Conservation (phyloP, 257 asterid species). For the Vinca minor region DNA sequence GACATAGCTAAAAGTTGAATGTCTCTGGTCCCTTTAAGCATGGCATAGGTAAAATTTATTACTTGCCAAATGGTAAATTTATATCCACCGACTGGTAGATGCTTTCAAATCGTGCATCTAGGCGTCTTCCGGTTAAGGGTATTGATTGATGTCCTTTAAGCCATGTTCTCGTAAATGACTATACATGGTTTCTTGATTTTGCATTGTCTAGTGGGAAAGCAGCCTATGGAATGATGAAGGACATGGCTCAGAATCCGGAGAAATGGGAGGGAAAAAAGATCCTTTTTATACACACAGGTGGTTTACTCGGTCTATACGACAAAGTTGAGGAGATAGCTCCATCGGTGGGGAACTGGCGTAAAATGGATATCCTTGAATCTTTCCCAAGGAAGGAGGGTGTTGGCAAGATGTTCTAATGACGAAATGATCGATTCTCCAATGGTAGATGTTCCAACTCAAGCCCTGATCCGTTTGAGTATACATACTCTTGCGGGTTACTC, state of each 20-base stretch:
- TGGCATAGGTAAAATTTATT: too few relatives aligned
- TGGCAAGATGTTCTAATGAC: slow-evolving; percentile 66
- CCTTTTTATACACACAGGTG: slow-evolving; percentile 92
- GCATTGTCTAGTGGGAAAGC: slow-evolving; percentile 67
- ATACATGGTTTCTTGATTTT: slow-evolving; percentile 1
- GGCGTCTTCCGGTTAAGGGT: neutral
- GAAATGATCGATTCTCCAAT: neutral
- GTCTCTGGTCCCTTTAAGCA: too few relatives aligned
- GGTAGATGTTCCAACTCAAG: neutral
- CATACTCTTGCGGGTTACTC: too few relatives aligned
- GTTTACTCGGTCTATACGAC: slow-evolving; percentile 71
- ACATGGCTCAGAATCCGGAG: slow-evolving; percentile 60
- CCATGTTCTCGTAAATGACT: too few relatives aligned
- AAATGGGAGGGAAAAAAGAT: slow-evolving; percentile 87
- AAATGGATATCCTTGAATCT: slow-evolving; percentile 64
- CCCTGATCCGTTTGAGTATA: neutral
- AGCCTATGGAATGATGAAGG: slow-evolving; percentile 69
- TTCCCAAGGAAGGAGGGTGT: slow-evolving; percentile 60
- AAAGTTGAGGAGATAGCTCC: slow-evolving; percentile 63
- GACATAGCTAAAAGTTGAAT: too few relatives aligned
- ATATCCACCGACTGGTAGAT: neutral
- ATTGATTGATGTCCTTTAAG: neutral
- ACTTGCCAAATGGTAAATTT: neutral
- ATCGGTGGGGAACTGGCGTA: slow-evolving; percentile 58
- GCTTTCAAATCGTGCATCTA: neutral